phyloP scores from a whole-genome alignment of 2,329 filamentous ascomycete species.

The Byssothecium circinans region DNA sequence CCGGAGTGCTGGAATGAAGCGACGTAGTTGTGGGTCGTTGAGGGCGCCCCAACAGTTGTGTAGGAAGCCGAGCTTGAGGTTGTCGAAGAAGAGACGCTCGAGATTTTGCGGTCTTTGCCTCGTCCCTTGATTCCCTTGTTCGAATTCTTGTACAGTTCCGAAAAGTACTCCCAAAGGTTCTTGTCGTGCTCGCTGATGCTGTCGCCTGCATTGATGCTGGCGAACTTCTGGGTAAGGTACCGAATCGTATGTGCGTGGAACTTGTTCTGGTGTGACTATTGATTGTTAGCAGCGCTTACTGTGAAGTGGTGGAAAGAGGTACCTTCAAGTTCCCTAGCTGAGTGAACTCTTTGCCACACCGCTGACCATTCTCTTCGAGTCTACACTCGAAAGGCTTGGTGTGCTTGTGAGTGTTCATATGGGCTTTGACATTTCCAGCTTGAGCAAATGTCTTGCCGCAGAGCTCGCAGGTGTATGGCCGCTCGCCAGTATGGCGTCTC shows the following conservation, averaged over 20 bases:
- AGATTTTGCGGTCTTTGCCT: constrained; percentile 77
- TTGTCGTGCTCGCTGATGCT: constrained; percentile 69
- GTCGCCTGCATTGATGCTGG: constrained; percentile 62
- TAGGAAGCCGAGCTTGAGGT: constrained; percentile 31
- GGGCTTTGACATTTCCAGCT: constrained; percentile 80
- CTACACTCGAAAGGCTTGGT: constrained; percentile 79
- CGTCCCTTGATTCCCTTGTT: constrained; percentile 98
- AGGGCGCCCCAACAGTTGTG: constrained; percentile 19
- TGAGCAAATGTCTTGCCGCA: constrained; percentile 85
- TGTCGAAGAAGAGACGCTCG: constrained; percentile 33
- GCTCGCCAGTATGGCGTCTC: constrained; percentile 82
- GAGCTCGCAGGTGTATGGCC: constrained; percentile 76
- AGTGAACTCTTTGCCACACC: constrained; percentile 83
- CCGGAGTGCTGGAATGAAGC: constrained; percentile 28
- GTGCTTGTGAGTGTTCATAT: constrained; percentile 77
- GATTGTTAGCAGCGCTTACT: constrained; percentile 11
- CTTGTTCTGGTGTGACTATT: constrained; percentile 86
- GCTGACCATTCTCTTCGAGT: constrained; percentile 60
- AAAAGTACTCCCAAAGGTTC: constrained; percentile 82
- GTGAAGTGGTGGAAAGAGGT: background rate
- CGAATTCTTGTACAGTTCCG: constrained; percentile 89
- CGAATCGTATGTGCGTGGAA: constrained; percentile 79
- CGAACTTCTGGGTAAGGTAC: constrained; percentile 70
- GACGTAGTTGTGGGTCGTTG: constrained; percentile 25
- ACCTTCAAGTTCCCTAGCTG: constrained; percentile 92